phyloP scores from a whole-genome alignment of 208 protist species.

The Wallacemonas rigidus region DNA sequence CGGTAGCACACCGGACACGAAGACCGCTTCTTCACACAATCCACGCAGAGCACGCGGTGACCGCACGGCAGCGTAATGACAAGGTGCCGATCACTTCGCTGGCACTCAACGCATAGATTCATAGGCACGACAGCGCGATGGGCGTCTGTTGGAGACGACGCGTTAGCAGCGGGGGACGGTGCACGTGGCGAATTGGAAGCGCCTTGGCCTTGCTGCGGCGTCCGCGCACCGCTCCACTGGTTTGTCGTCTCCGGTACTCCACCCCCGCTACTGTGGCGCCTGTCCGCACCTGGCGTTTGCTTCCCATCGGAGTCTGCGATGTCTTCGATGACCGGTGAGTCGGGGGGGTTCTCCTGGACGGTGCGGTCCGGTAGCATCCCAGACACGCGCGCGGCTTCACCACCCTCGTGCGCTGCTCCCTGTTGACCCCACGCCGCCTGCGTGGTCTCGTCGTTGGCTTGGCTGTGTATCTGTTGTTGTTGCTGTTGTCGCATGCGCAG shows the following conservation, averaged over 20 bases:
- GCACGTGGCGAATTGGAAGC: background rate
- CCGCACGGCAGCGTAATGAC: conserved; percentile 75
- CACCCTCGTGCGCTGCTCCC: background rate
- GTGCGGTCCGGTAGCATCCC: background rate
- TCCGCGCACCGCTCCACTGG: background rate
- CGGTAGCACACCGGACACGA: conserved; percentile 81
- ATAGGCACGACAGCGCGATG: background rate
- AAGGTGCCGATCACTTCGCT: conserved; percentile 36
- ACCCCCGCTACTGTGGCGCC: background rate
- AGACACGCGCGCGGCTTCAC: background rate
- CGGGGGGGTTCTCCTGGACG: background rate
- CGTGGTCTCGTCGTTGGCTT: conserved; percentile 3
- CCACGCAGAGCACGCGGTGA: conserved; percentile 76
- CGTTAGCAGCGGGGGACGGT: background rate
- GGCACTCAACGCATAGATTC: conserved; percentile 43
- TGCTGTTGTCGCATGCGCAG: conserved; percentile 42
- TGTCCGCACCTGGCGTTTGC: background rate
- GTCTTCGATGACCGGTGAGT: background rate
- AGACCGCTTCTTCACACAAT: conserved; percentile 50
- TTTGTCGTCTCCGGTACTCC: background rate
- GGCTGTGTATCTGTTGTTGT: conserved; percentile 16
- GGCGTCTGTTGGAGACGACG: background rate
- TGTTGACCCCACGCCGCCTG: background rate
- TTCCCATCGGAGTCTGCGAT: background rate
- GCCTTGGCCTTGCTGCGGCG: background rate